phyloP scores from a whole-genome alignment of 352 stramenopile species.

The Pythium myriotylum region DNA sequence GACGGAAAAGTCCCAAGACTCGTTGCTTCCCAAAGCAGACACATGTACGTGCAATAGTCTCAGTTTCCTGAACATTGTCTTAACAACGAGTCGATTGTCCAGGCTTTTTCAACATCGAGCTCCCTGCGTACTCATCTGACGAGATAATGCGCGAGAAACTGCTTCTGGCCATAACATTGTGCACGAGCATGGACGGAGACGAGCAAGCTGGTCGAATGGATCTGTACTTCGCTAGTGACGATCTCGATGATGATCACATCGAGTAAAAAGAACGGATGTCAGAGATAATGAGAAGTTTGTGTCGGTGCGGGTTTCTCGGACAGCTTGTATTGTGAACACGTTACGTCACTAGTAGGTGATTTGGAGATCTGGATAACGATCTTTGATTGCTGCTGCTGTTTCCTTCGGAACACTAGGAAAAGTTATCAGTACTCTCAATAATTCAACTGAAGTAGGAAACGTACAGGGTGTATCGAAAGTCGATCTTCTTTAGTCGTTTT shows the following conservation, averaged over 20 bases:
- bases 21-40: slow-evolving; percentile 71
- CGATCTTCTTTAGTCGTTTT: slow-evolving; percentile 89
- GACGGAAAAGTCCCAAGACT: slow-evolving; percentile 45
- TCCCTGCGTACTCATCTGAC: slow-evolving; percentile 75
- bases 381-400: slow-evolving; percentile 64
- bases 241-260: slow-evolving; percentile 59
- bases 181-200: slow-evolving; percentile 83
- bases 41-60: slow-evolving; percentile 47
- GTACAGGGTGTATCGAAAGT: slow-evolving; percentile 90
- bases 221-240: slow-evolving; percentile 72
- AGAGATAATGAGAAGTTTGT: too few relatives aligned
- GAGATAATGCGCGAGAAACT: slow-evolving; percentile 72
- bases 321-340: not conserved
- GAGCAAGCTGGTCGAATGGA: slow-evolving; percentile 69
- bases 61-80: not conserved
- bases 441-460: too few relatives aligned
- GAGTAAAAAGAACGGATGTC: too few relatives aligned
- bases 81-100: not conserved
- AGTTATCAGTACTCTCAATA: too few relatives aligned
- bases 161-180: slow-evolving; percentile 73
- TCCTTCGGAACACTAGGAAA: slow-evolving; percentile 81
- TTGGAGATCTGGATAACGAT: slow-evolving; percentile 69
- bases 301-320: not conserved
- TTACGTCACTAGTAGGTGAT: slow-evolving; percentile 43
- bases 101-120: slow-evolving; percentile 86